A percentile compares a stretch with the other conserved stretches of the same genome.
These are phyloP conservation scores for Zoysia matrella DNA, from an alignment of 202 grass and related monocot species.

Conservation along the genomic window DNA sequence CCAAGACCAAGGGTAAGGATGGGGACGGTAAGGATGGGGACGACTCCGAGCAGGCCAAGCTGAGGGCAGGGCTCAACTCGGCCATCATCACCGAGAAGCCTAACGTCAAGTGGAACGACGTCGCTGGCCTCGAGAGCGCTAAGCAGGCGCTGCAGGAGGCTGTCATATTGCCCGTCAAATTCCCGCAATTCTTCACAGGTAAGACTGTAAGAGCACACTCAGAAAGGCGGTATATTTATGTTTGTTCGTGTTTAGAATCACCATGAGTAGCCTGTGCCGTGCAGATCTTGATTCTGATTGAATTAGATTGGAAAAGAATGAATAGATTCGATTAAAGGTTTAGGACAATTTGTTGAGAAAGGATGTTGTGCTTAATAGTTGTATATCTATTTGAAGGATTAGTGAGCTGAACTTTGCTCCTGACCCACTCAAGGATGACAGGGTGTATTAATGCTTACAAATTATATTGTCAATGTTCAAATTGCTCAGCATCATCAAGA, in stretches of 20 bases:
- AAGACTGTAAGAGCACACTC: neutral
- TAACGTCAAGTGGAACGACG: conserved; percentile 97
- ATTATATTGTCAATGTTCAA: neutral
- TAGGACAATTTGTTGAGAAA: neutral
- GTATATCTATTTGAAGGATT: conserved; percentile 5
- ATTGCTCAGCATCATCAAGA: neutral
- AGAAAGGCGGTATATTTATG: neutral
- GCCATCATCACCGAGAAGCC: conserved; percentile 98
- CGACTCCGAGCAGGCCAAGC: conserved; percentile 87
- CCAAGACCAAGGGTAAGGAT: conserved; percentile 97
- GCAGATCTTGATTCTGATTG: conserved; percentile 23
- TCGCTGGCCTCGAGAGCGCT: conserved; percentile 87
- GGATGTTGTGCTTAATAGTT: neutral
- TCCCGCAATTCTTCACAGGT: conserved; percentile 99
- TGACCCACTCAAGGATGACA: neutral
- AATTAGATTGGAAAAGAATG: neutral
- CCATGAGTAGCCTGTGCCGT: neutral
- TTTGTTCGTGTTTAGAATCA: neutral
- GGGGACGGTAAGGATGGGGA: conserved; percentile 73
- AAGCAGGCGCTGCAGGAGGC: conserved; percentile 97
- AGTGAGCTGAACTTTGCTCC: neutral
- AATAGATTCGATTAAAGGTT: neutral
- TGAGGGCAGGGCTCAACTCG: conserved; percentile 87
- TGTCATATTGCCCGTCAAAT: conserved; percentile 91
- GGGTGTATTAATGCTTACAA: neutral